These are phyloP conservation scores for Lathyrus sativus DNA, from an alignment of 306 rosid species.

Conservation along the genomic window DNA sequence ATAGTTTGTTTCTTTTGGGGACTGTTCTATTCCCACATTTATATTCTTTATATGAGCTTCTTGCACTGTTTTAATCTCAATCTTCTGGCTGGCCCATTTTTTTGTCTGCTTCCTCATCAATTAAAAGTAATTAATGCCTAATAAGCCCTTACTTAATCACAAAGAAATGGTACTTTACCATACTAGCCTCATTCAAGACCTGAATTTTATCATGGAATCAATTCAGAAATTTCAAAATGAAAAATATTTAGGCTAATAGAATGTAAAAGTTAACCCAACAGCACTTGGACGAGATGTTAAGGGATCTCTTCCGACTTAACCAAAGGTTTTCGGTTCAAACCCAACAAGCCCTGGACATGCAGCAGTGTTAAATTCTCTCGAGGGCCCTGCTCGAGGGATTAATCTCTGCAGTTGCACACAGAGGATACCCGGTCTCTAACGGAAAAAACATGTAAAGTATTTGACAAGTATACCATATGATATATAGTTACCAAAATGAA, in stretches of 20 bases:
- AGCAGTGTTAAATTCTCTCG: too few species aligned
- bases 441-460: background rate
- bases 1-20: constrained; percentile 78
- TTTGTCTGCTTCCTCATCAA: constrained; percentile 42
- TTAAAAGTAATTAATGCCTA: constrained; percentile 40
- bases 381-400: too few species aligned
- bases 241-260: too few species aligned
- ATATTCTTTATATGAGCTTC: constrained; percentile 60
- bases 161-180: constrained; percentile 61
- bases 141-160: constrained; percentile 60
- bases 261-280: too few species aligned
- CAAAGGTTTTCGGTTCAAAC: too few species aligned
- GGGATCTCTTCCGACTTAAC: too few species aligned
- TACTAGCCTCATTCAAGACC: constrained; percentile 35
- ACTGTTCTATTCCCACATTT: constrained; percentile 59
- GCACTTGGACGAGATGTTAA: too few species aligned
- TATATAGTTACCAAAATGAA: constrained; percentile 6
- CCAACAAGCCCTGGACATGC: too few species aligned
- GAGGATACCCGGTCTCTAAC: too few species aligned
- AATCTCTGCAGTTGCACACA: too few species aligned
- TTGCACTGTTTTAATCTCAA: constrained; percentile 50
- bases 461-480: background rate
- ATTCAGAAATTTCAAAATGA: too few species aligned
- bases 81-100: constrained; percentile 43
- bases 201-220: too few species aligned